phyloP scores from a whole-genome alignment of 1,284 basidiomycete species.

The Rhodofomes roseus region DNA sequence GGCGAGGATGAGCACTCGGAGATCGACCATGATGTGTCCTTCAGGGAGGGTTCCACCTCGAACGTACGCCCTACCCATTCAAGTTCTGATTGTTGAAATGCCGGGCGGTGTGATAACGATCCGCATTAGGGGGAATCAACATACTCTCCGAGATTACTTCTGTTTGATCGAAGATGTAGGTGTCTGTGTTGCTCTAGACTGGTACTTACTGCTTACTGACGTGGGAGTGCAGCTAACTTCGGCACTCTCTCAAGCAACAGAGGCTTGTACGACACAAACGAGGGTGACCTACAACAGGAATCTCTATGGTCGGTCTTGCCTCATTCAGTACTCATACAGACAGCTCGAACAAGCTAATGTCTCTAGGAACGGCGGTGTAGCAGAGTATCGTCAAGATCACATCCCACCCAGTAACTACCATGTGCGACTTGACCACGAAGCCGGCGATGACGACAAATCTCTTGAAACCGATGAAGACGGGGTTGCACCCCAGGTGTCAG shows the following conservation, averaged over 20 bases:
- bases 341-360: neutral
- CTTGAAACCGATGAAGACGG: conserved; percentile 12
- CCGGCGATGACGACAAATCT: conserved; percentile 21
- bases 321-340: neutral
- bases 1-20: conserved; percentile 41
- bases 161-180: conserved; percentile 66
- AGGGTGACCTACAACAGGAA: conserved; percentile 19
- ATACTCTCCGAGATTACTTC: conserved; percentile 58
- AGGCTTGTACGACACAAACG: conserved; percentile 32
- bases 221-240: conserved; percentile 49
- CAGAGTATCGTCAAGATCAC: conserved; percentile 49
- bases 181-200: neutral
- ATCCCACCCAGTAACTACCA: conserved; percentile 58
- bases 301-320: neutral
- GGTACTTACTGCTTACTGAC: conserved; percentile 1
- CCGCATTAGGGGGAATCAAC: conserved; percentile 47
- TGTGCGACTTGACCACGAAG: conserved; percentile 26
- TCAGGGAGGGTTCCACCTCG: conserved; percentile 51
- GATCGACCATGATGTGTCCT: conserved; percentile 56
- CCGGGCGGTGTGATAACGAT: neutral
- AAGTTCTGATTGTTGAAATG: neutral
- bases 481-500: neutral
- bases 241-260: conserved; percentile 46
- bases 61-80: conserved; percentile 29
- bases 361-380: conserved; percentile 47